Conservation (phyloP, 257 asterid species). For the Solanum chmielewskii region DNA sequence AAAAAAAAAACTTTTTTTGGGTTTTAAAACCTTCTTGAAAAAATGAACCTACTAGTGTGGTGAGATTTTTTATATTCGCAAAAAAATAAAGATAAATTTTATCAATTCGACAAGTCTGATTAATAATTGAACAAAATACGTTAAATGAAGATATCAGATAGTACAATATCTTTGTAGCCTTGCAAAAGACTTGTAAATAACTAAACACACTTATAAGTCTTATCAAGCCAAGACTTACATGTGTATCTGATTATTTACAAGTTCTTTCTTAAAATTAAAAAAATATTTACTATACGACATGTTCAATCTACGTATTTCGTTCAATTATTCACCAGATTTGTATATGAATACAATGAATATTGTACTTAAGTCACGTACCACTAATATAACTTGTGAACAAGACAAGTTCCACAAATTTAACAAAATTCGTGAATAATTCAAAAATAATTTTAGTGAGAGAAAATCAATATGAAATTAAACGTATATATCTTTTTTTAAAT, state of each 20-base stretch:
- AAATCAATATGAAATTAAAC: neutral
- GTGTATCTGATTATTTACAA: too few species aligned
- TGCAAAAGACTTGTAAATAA: neutral
- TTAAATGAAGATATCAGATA: neutral
- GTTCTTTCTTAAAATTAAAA: too few species aligned
- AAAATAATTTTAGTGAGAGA: neutral
- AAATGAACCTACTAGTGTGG: neutral
- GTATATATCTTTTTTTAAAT: neutral
- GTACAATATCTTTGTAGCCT: neutral
- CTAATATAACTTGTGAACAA: neutral
- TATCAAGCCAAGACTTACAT: neutral
- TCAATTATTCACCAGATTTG: too few species aligned
- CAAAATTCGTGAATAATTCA: neutral
- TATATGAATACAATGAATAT: neutral
- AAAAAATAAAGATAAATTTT: neutral
- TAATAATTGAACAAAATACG: neutral
- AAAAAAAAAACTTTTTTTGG: neutral
- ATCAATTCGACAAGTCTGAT: neutral
- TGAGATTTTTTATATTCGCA: neutral
- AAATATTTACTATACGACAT: too few species aligned
- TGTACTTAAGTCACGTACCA: neutral
- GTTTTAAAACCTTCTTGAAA: neutral
- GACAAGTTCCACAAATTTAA: neutral
- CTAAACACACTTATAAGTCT: neutral
- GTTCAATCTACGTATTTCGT: neutral